Base-by-base conservation (phyloP, 345 rosid genomes). In the Erodium maritimum region DNA sequence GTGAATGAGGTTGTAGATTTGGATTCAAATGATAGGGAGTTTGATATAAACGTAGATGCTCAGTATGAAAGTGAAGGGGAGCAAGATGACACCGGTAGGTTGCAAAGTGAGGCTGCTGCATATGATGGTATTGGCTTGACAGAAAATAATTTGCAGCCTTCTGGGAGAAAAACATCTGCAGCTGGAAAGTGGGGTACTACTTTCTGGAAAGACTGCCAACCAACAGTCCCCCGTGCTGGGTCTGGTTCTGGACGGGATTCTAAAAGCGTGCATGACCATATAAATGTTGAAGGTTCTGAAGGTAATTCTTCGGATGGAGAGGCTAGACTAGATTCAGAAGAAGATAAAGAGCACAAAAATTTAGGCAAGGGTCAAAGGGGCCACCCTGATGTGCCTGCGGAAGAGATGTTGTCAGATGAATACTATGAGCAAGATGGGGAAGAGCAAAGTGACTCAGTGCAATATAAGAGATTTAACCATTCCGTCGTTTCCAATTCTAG, bases 341-440 rank as follows among this genome's bases (percentile, higher is more conserved):
- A 89, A 54, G 91, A 82, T 56, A 87, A 79, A 42, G 91, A 77
- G 54, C 80, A 73, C 54, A 80, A 79, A 64, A 82, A 64, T 62
- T 66, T 29, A 56, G 63, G 62, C 65, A 84, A 71, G 82, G 81
- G 74, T 52, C 85, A 79, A 66, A 79, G 76, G 69, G 90, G 75
- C 52, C 87, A 78, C 50, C 67, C 84, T 71, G 97, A 94, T 67
- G 90, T 90, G 21, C 99, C 95, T 55, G 93, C 95, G 16, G 97
- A 94, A 65, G 99, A 94, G 70, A 94, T 94, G 99, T 73, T 87
- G 76, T 94, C 99, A 59, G 99, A 94, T 78, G 99, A 94, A 71
- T 94, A 94, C 73, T 94, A 94, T 61, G 99, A 94, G 80, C 99
- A 90, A 77, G 99, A 87, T 77, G 97, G 96, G 65, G 97, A 90